A percentile compares a stretch with the other conserved stretches of the same genome.
Conservation (phyloP, 2,329 filamentous ascomycete species). For the Scytalidium lignicola region DNA sequence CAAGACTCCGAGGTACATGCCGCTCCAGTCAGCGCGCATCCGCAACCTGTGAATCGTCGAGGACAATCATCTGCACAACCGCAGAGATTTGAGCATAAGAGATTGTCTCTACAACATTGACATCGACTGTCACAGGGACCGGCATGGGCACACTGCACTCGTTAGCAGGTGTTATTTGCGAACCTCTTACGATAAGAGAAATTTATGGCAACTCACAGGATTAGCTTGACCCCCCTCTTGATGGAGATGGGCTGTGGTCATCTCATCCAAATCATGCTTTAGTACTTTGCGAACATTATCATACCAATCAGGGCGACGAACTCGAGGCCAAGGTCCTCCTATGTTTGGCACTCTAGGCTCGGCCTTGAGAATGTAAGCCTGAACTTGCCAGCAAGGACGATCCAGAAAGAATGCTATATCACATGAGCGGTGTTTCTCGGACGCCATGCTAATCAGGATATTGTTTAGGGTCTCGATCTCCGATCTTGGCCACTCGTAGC, state of each 20-base stretch:
- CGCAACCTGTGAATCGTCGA: slow-evolving; percentile 62
- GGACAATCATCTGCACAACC: slow-evolving; percentile 56
- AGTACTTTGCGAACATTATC: slow-evolving; percentile 20
- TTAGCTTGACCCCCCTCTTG: slow-evolving; percentile 35
- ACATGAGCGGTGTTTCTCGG: slow-evolving; percentile 13
- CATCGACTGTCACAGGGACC: slow-evolving; percentile 61
- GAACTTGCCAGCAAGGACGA: slow-evolving; percentile 23
- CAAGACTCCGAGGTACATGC: slow-evolving; percentile 57
- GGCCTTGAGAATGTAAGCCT: not conserved
- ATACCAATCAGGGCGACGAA: slow-evolving; percentile 21
- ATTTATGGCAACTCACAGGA: slow-evolving; percentile 36
- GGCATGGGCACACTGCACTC: slow-evolving; percentile 58
- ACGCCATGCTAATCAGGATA: slow-evolving; percentile 6
- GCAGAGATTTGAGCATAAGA: slow-evolving; percentile 72
- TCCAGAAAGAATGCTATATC: slow-evolving; percentile 16
- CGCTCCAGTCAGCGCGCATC: slow-evolving; percentile 56
- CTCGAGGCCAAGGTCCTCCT: not conserved
- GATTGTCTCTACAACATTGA: slow-evolving; percentile 52
- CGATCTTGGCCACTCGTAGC: slow-evolving; percentile 3
- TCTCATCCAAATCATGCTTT: slow-evolving; percentile 16
- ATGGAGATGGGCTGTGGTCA: slow-evolving; percentile 20
- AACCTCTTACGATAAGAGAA: slow-evolving; percentile 49
- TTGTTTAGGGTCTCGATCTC: slow-evolving; percentile 7
- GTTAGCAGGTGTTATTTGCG: slow-evolving; percentile 41
- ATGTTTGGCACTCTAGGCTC: not conserved